phyloP scores from a whole-genome alignment of 2,329 filamentous ascomycete species.

The Fulvia fulva region DNA sequence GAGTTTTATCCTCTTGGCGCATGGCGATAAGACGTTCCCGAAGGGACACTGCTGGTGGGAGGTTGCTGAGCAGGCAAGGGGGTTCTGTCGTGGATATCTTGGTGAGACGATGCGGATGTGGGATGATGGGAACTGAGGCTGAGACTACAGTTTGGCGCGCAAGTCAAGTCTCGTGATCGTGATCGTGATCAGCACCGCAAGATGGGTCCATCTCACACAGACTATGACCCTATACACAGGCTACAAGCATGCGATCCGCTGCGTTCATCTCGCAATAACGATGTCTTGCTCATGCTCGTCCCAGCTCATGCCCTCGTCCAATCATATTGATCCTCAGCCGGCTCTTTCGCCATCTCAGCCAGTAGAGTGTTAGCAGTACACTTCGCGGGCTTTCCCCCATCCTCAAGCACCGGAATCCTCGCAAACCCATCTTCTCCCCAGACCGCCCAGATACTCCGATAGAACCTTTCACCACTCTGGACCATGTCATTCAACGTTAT shows the following conservation, averaged over 20 bases:
- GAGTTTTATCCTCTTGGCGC: not conserved
- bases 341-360: not conserved
- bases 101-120: too few species aligned
- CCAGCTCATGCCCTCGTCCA: too few species aligned
- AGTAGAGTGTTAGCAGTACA: not conserved
- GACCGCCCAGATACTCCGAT: not conserved
- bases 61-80: not conserved
- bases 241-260: too few species aligned
- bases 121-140: too few species aligned
- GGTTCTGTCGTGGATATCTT: not conserved
- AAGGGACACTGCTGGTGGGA: not conserved
- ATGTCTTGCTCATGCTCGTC: too few species aligned
- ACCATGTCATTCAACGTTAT: not conserved
- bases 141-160: too few species aligned
- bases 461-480: not conserved
- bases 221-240: too few species aligned
- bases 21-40: not conserved
- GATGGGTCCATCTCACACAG: too few species aligned
- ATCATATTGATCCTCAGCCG: not conserved
- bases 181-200: too few species aligned
- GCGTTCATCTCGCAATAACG: too few species aligned
- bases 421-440: constrained; percentile 1
- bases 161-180: too few species aligned
- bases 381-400: not conserved
- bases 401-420: not conserved